phyloP scores from a whole-genome alignment of 1,284 basidiomycete species.

The Moesziomyces aphidis region DNA sequence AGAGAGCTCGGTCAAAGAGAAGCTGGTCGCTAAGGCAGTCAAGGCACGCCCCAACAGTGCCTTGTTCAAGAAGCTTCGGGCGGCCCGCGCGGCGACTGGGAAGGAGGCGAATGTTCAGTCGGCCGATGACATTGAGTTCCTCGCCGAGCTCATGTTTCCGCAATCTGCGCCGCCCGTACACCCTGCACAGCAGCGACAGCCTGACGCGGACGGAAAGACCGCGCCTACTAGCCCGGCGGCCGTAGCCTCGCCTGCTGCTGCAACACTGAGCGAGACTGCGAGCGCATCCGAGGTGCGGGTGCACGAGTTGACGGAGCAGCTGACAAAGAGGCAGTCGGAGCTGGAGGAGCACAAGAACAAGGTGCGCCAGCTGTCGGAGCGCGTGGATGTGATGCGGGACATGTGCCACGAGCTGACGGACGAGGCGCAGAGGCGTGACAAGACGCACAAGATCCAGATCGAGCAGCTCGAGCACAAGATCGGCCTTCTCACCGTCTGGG shows the following conservation, averaged over 20 bases:
- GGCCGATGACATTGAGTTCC: slow-evolving; percentile 23
- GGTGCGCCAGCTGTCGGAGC: slow-evolving; percentile 25
- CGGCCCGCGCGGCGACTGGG: slow-evolving; percentile 2
- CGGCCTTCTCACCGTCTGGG: slow-evolving; percentile 41
- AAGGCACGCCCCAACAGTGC: slow-evolving; percentile 16
- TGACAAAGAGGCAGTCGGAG: slow-evolving; percentile 21
- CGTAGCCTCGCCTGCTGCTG: no score
- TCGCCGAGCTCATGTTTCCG: slow-evolving; percentile 26
- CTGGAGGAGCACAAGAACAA: slow-evolving; percentile 11
- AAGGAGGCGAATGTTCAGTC: neutral
- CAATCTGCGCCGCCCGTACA: neutral
- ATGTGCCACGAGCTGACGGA: slow-evolving; percentile 40
- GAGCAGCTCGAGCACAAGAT: slow-evolving; percentile 44
- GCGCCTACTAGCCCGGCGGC: no score
- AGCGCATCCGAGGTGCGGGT: neutral
- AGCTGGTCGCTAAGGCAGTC: slow-evolving; percentile 2
- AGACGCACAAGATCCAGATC: slow-evolving; percentile 33
- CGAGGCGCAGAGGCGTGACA: slow-evolving; percentile 32
- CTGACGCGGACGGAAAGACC: neutral
- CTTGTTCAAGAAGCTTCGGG: slow-evolving; percentile 22
- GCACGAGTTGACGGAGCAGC: slow-evolving; percentile 8
- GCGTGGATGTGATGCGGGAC: slow-evolving; percentile 29
- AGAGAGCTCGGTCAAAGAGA: neutral
- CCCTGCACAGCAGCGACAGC: no score
- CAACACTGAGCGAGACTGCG: no score